Evolutionary conservation across 768 basidiomycete genomes (phyloP), one percentile per base, ranked within the genome.

Genomic region (Krasilnikovozyma curviuscula): DNA sequence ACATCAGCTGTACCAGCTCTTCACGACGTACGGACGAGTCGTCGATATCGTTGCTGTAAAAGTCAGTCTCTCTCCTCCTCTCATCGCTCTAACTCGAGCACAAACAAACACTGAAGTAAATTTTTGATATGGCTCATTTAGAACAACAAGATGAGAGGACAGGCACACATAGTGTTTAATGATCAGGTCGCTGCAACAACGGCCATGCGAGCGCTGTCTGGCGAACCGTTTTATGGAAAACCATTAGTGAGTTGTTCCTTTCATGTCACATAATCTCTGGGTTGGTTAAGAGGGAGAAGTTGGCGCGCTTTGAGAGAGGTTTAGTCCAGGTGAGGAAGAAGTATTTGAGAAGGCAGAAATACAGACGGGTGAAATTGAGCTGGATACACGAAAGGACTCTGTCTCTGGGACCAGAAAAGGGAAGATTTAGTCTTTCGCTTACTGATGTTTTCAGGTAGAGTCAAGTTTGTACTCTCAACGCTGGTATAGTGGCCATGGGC

Each of bases 151-250:
- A 47, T 42, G 28, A 27, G 50, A 21, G 50, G 50, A 6, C 50
- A 52, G 40, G 50, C 50, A 25, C 44, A 42, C 32, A 35, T 52
- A 21, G 50, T 40, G 19, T 52, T 52, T 28, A 19, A 8, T 32
- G 44, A 40, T n/a, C 50, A 52, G 50, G 46, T 46, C 24, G 50
- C 50, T 19, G 50, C 50, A 14, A 52, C 50, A 34, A 40, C 50
- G 7, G 50, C 50, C 5, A 31, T 42, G 8, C 45, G 50, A 2
- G 24, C 50, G 30, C 29, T 47, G 12, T 44, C 34, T 0, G 50
- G 50, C n/a, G 50, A 52, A 34, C 32, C 44, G 13, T 52, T 52
- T 40, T 52, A 52, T 29, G 50, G 50, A 12, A 52, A 52, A 35
- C 50, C 50, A 18, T 29, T 52, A 29, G 50, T 52, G 33, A 40